Conservation (phyloP, 2,329 filamentous ascomycete genomes). For the Tolypocladium pustulatum region DNA sequence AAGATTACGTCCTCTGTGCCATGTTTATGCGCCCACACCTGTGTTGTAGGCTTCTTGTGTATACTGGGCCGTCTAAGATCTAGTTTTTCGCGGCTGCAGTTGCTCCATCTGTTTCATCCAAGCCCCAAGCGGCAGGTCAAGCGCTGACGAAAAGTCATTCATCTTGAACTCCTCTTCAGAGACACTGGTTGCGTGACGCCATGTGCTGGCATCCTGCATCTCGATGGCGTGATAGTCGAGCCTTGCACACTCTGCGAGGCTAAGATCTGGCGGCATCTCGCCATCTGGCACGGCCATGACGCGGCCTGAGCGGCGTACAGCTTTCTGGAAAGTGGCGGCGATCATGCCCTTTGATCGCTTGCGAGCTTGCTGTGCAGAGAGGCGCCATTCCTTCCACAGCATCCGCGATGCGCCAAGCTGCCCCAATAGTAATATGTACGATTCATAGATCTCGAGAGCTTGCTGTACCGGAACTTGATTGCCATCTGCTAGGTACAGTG, state of each 20-base stretch:
- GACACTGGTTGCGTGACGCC: not conserved
- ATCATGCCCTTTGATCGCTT: not conserved
- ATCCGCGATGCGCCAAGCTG: constrained; percentile 19
- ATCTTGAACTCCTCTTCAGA: not conserved
- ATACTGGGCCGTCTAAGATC: not conserved
- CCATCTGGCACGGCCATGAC: constrained; percentile 2
- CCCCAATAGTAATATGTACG: constrained; percentile 18
- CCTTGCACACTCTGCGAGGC: constrained; percentile 8
- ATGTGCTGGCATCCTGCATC: constrained; percentile 2
- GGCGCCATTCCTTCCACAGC: constrained; percentile 19
- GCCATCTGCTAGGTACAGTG: constrained; percentile 4
- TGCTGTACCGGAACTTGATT: not conserved
- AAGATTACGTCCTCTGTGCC: not conserved
- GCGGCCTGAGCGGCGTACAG: constrained; percentile 3
- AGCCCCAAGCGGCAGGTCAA: constrained; percentile 4
- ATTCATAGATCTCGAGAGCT: constrained; percentile 10
- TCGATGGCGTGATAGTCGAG: constrained; percentile 11
- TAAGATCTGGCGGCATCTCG: not conserved
- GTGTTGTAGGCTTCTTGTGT: no score
- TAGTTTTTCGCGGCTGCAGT: not conserved
- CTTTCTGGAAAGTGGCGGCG: constrained; percentile 2
- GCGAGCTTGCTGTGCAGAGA: constrained; percentile 1
- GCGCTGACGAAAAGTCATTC: not conserved
- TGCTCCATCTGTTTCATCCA: constrained; percentile 1
- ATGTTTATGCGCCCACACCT: not conserved